Conservation (phyloP, 192 early-diverging fungal species). For the Backusella circina region DNA sequence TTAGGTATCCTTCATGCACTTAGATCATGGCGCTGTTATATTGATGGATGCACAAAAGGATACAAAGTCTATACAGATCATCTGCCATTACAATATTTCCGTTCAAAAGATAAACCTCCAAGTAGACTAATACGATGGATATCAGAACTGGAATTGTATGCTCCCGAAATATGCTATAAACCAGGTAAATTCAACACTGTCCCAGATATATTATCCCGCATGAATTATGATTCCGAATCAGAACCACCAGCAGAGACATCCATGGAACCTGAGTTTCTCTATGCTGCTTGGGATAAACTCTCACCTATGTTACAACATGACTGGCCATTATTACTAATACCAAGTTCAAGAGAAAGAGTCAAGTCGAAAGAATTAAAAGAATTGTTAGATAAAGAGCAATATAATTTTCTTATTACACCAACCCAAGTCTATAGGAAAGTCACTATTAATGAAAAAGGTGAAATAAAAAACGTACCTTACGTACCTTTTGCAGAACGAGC, state of each 20-base stretch:
- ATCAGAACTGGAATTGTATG: neutral
- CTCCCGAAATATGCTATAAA: neutral
- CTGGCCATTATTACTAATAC: neutral
- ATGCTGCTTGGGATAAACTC: neutral
- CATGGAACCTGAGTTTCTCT: conserved; percentile 2
- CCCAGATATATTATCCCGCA: neutral
- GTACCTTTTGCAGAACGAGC: neutral
- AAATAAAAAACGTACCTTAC: neutral
- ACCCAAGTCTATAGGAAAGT: neutral
- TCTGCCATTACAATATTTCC: conserved; percentile 3
- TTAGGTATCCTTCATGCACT: conserved; percentile 12
- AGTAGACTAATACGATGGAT: conserved; percentile 1
- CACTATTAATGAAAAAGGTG: neutral
- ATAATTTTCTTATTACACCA: neutral
- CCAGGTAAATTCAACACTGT: neutral
- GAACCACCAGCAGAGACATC: neutral
- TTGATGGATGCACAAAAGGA: neutral
- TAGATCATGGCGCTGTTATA: conserved; percentile 7
- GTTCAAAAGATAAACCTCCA: neutral
- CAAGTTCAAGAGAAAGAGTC: neutral
- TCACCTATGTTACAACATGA: neutral
- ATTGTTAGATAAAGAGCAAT: neutral
- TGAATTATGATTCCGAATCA: neutral
- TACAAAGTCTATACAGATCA: conserved; percentile 4
- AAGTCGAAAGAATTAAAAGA: neutral